Evolutionary conservation across 2,329 filamentous ascomycete species (phyloP), one percentile per base, ranked within the genome.

Genomic region (Colletotrichum abscissum): DNA sequence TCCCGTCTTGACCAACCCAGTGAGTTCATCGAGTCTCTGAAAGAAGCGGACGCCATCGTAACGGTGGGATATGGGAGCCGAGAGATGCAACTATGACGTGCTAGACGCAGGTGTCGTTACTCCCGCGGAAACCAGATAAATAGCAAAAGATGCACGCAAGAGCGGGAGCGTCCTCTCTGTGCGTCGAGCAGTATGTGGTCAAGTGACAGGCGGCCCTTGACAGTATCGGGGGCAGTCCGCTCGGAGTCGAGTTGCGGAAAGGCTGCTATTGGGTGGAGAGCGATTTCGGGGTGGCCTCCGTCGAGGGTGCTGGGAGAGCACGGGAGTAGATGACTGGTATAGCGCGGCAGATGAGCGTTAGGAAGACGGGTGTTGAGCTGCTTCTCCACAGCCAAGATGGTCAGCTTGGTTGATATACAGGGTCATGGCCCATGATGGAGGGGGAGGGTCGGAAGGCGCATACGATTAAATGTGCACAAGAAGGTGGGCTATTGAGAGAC

Each of bases 21-120:
- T 73, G 95, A 97, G 87, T 94, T 97, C 88, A 98, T 95, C 26
- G 94, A 97, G 84, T 98, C 95, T 81, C 95, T 92, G 84, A 99
- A 98, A 59, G 94, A 94, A 77, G 92, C 88, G 77, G 95, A 96
- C 74, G 95, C 93, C 95, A 98, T 98, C 75, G 74, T 82, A 72
- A 67, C 26, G 62, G 14, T 66, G 24, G 9, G 30, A 24, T 16
- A 33, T 7, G 49, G 26, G 26, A 55, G 26, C 24, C 26, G 38
- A 30, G 46, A 58, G 46, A 42, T 54, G 24, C 30, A 22, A 52
- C 28, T 28, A 69, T 64, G 71, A 72, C 68, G 71, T 58, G 38
- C 49, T 26, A 30, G 5, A 35, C 16, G 66, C 35, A 38, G 60
- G 22, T 59, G 42, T 9, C n/a, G 59, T 24, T 19, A 26, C 19